phyloP scores from a whole-genome alignment of 305 asterid species.

The Fraxinus paxiana region DNA sequence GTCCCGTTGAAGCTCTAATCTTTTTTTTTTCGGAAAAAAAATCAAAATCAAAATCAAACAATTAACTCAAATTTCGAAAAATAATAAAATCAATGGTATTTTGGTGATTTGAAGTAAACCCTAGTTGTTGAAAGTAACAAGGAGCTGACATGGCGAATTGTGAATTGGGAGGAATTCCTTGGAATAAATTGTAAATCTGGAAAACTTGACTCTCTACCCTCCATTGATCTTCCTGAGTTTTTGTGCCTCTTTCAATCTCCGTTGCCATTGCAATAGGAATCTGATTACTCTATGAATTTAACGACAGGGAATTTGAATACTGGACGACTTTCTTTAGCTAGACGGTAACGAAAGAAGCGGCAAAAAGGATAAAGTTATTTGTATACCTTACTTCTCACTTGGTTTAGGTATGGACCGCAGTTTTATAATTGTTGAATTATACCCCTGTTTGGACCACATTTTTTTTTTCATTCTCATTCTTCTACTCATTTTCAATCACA shows the following conservation, averaged over 20 bases:
- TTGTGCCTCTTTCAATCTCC: constrained; percentile 48
- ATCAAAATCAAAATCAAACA: constrained; percentile 2
- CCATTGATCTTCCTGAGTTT: constrained; percentile 78
- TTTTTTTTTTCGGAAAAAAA: constrained; percentile 3
- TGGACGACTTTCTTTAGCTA: neutral
- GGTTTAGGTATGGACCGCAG: too few relatives aligned
- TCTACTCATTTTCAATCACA: too few relatives aligned
- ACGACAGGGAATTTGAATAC: neutral
- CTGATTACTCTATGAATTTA: neutral
- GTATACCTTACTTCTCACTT: too few relatives aligned
- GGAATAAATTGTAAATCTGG: constrained; percentile 43
- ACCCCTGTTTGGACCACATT: too few relatives aligned
- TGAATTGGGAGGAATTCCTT: constrained; percentile 59
- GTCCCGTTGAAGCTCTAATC: constrained; percentile 83
- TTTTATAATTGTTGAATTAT: too few relatives aligned
- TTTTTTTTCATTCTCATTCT: too few relatives aligned
- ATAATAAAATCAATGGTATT: constrained; percentile 4
- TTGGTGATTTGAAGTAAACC: constrained; percentile 20
- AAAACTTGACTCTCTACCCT: constrained; percentile 57
- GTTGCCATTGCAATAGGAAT: constrained; percentile 3
- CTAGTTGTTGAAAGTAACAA: constrained; percentile 15
- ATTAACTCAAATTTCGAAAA: neutral
- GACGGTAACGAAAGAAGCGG: neutral
- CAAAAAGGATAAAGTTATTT: neutral
- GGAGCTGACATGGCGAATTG: constrained; percentile 58